These are phyloP conservation scores for Penicillium sp. DNA, from an alignment of 2,329 filamentous ascomycete genomes.

Conservation along the genomic window DNA sequence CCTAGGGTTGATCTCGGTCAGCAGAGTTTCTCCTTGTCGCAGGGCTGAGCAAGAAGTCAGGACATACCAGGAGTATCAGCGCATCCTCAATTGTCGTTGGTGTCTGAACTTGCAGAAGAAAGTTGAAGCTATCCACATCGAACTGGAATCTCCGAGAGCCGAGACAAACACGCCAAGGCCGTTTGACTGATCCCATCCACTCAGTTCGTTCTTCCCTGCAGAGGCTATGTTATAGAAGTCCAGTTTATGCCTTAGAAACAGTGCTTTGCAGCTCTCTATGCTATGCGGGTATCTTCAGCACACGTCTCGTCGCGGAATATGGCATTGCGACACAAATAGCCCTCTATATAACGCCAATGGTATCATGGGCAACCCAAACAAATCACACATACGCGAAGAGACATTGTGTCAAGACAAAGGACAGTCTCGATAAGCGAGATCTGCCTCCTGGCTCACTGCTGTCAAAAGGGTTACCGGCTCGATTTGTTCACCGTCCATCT, in stretches of 20 bases:
- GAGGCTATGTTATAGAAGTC: background rate
- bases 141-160: slow-evolving; percentile 7
- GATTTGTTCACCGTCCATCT: slow-evolving; percentile 5
- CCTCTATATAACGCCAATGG: slow-evolving; percentile 16
- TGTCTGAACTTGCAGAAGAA: slow-evolving; percentile 2
- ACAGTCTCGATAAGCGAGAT: slow-evolving; percentile 8
- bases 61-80: slow-evolving; percentile 5
- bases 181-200: background rate
- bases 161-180: slow-evolving; percentile 19
- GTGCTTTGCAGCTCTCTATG: background rate
- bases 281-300: background rate
- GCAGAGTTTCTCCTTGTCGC: background rate
- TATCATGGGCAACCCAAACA: slow-evolving; percentile 12
- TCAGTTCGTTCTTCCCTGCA: background rate
- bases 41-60: background rate
- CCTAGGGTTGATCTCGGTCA: background rate
- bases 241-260: background rate
- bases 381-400: background rate
- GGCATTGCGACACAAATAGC: background rate
- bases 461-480: slow-evolving; percentile 5
- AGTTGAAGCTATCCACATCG: slow-evolving; percentile 15
- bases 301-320: background rate
- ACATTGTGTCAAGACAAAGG: slow-evolving; percentile 3
- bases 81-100: background rate
- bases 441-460: background rate